Base-by-base conservation (phyloP, 2,329 filamentous ascomycete genomes). In the Exophiala xenobiotica region DNA sequence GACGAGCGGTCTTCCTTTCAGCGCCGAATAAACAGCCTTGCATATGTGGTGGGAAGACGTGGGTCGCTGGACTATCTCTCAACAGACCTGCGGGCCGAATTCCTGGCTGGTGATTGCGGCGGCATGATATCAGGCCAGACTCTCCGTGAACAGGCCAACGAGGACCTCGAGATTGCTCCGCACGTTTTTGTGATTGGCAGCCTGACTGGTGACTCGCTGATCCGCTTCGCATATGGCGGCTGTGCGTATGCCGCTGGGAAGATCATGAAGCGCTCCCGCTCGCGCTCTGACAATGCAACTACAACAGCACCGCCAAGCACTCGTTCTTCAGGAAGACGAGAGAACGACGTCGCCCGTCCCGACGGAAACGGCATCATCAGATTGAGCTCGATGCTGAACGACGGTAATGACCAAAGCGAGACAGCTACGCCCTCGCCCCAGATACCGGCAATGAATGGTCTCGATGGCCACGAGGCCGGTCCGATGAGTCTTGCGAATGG, bases 201-300 rank as follows among this genome's bases (percentile, higher is more conserved):
- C 56, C 61, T 84, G 43, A 80, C 80, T 0, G 81, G 81, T 3
- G 81, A 84, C 62, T 81, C 79, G 2, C 68, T 84, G 3, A 77
- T 84, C 20, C 70, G 80, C 1, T 81, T 82, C 60, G 78, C 79
- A 6, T 78, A 81, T 22, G 80, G 81, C 2, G 77, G 79, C 4
- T 82, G 80, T 57, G 74, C 78, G 6, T 79, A 78, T 60, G 73
- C 77, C 3, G 81, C 79, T 3, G 76, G 79, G 3, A 76, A 72
- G 54, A 73, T 83, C 16, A 70, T 77, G 22, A 56, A 56, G 3
- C 53, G 56, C 6, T 49, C 12, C 44, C 16, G 39, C 9, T 6
- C 12, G 24, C 37, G 18, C 20, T 14, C 12, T 31, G 29, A 39
- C 24, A 51, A 20, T 12, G 12, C n/a, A 23, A 38, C 14, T 6